Conservation (phyloP, 2,329 filamentous ascomycete genomes). For the Penicillium brevicompactum region DNA sequence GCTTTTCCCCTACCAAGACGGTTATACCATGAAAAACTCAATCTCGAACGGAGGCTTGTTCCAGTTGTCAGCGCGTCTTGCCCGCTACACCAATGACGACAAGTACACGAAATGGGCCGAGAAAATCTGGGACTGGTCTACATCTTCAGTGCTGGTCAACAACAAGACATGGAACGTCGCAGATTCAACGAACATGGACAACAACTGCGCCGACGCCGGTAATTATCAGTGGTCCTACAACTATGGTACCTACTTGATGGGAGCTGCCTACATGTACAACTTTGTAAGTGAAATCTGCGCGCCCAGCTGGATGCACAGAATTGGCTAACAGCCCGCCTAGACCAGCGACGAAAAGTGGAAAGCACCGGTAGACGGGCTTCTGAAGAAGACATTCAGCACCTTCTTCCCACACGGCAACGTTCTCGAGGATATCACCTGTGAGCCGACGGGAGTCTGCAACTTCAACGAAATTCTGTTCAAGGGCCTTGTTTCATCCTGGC, state of each 20-base stretch:
- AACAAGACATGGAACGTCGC: constrained; percentile 62
- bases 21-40: constrained; percentile 81
- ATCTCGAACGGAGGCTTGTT: constrained; percentile 83
- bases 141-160: constrained; percentile 60
- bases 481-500: constrained; percentile 68
- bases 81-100: constrained; percentile 63
- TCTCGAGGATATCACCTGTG: constrained; percentile 63
- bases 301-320: too few species aligned
- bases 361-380: constrained; percentile 56
- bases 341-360: constrained; percentile 59
- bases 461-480: constrained; percentile 62
- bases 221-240: constrained; percentile 69
- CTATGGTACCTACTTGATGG: constrained; percentile 60
- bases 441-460: constrained; percentile 62
- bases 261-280: constrained; percentile 71
- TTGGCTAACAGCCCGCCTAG: constrained; percentile 7
- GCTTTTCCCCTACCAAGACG: constrained; percentile 75
- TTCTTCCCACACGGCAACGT: constrained; percentile 53
- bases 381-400: constrained; percentile 48
- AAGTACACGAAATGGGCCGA: constrained; percentile 67
- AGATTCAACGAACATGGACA: constrained; percentile 61
- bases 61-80: constrained; percentile 75
- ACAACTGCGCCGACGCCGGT: constrained; percentile 61
- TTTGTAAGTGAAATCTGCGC: constrained; percentile 41
- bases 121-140: constrained; percentile 65